Evolutionary conservation across 768 basidiomycete species (phyloP).

Genomic region (Pisolithus orientalis): DNA sequence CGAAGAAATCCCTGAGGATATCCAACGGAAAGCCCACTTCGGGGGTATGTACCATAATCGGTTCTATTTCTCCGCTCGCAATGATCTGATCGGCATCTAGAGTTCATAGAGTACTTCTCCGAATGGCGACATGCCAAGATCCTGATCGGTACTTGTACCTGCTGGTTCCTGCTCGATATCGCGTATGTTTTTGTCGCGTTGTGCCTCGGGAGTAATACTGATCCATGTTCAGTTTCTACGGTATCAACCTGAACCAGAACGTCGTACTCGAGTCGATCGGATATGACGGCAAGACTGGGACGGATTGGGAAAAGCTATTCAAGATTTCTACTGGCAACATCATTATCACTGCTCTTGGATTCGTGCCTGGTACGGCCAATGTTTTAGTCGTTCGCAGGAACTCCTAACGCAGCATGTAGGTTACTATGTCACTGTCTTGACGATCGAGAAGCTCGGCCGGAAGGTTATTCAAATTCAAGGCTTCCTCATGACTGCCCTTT

Average conservation of each 20-base stretch:
- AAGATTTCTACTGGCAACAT: slow-evolving; percentile 61
- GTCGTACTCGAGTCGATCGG: slow-evolving; percentile 74
- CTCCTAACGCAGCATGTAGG: slow-evolving; percentile 30
- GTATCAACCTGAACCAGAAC: slow-evolving; percentile 70
- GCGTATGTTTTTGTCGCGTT: slow-evolving; percentile 33
- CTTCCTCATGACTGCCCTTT: slow-evolving; percentile 63
- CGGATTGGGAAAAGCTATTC: slow-evolving; percentile 61
- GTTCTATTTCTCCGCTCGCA: too few species aligned
- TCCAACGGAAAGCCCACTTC: slow-evolving; percentile 46
- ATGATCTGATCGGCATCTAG: slow-evolving; percentile 22
- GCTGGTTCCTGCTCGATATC: slow-evolving; percentile 76
- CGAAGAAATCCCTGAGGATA: slow-evolving; percentile 5
- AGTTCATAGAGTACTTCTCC: slow-evolving; percentile 62
- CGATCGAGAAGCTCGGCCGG: slow-evolving; percentile 67
- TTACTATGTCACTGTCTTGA: slow-evolving; percentile 63
- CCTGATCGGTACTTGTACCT: slow-evolving; percentile 58
- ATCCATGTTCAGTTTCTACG: slow-evolving; percentile 50
- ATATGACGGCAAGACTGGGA: slow-evolving; percentile 50
- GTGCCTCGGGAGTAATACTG: neutral
- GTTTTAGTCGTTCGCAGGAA: neutral
- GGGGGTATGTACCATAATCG: slow-evolving; percentile 25
- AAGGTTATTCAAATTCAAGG: slow-evolving; percentile 75
- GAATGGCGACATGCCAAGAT: slow-evolving; percentile 66
- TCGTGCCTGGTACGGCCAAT: slow-evolving; percentile 55
- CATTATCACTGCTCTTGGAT: slow-evolving; percentile 70